Conservation (phyloP, 2,329 filamentous ascomycete species). For the Aspergillus flavus region DNA sequence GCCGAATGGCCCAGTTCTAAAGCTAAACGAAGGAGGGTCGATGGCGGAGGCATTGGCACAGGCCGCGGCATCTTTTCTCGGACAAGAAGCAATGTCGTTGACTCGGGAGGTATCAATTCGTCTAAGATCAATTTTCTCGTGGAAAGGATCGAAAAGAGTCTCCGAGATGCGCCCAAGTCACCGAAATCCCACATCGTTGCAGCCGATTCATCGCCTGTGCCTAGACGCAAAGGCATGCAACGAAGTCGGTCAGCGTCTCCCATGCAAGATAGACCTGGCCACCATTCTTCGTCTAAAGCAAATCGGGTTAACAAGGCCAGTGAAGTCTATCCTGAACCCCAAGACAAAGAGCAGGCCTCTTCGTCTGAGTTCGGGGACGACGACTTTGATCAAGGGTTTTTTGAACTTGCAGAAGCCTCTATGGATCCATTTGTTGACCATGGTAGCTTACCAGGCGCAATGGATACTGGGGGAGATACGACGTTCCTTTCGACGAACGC, state of each 20-base stretch:
- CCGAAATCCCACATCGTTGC: constrained; percentile 29
- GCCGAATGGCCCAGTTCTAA: constrained; percentile 66
- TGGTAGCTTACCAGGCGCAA: neutral
- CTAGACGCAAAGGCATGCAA: constrained; percentile 34
- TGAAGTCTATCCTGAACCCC: constrained; percentile 2
- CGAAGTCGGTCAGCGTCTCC: constrained; percentile 38
- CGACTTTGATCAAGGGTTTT: constrained; percentile 49
- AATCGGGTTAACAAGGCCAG: neutral
- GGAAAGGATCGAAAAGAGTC: constrained; percentile 63
- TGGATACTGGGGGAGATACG: neutral
- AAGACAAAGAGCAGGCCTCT: constrained; percentile 21
- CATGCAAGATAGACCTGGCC: constrained; percentile 19
- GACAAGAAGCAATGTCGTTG: constrained; percentile 43
- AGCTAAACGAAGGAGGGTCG: constrained; percentile 64
- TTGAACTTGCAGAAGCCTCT: constrained; percentile 42
- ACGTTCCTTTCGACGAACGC: neutral
- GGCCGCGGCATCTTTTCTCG: constrained; percentile 50
- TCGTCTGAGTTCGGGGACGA: constrained; percentile 53
- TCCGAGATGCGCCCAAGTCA: constrained; percentile 35
- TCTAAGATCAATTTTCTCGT: constrained; percentile 61
- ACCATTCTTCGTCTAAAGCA: neutral
- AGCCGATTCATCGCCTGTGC: constrained; percentile 49
- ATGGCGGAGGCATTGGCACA: constrained; percentile 50
- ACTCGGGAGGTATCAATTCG: constrained; percentile 42
- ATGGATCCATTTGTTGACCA: constrained; percentile 33